Base-by-base conservation (phyloP, 805 yeast species). In the Starmerella scarabaei region DNA sequence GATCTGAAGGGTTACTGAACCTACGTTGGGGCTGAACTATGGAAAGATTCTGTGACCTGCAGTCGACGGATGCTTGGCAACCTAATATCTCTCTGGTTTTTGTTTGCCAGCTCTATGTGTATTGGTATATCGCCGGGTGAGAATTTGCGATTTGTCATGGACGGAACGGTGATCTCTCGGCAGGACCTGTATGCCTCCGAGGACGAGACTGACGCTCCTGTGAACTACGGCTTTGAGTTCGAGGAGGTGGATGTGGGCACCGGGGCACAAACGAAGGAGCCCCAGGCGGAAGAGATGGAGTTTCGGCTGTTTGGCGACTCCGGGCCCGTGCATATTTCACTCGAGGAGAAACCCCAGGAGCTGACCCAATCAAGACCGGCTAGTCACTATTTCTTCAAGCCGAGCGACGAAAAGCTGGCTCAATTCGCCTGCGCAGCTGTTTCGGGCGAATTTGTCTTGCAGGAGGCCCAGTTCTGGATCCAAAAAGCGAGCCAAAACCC, bases 231-330 rank as follows among this genome's bases (percentile, higher is more conserved):
- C 7, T 32, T 40, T 11, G 35, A 35, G 18, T 36, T 45, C 21
- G 43, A 45, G 18, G 37, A 42, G 6, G 38, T 32, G 14, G 42
- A 35, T 32, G 43, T 23, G 1, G 39, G 23, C n/a, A 19, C 21
- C 16, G 31, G 15, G 8, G 27, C 27, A 7, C 34, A 23, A 21
- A 23, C 30, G 5, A 24, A 23, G 27, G 40, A 42, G 11, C 23
- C 24, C n/a, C 15, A 8, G 36, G 30, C 9, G 16, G 14, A 7
- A 32, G 40, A n/a, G 30, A 24, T 43, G 33, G 41, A 40, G 14
- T 47, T 51, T 40, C 44, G 42, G 35, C 35, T 51, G 17, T 50
- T 51, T 35, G 51, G 43, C 21, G 49, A 44, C 15, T 33, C 30
- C 17, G 42, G 35, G 15, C 37, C 46, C 14, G 32, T 29, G 3